A percentile compares a stretch with the other conserved stretches of the same genome.
phyloP scores from a whole-genome alignment of 345 rosid genomes.

The Streptanthus diversifolius region DNA sequence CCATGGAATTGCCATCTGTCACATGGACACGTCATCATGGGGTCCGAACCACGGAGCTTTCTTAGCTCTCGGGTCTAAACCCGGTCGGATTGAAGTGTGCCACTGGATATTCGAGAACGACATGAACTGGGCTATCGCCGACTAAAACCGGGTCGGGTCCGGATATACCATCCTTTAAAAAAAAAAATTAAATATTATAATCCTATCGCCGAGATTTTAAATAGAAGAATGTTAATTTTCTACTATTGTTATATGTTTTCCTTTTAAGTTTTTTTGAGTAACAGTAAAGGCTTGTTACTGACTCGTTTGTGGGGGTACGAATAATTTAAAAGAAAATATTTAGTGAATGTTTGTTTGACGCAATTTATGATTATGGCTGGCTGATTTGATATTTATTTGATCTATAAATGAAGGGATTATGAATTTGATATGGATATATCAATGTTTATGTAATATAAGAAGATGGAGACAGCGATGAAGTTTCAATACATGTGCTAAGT shows the following conservation, averaged over 20 bases:
- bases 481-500: conserved; percentile 32
- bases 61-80: conserved; percentile 58
- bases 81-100: conserved; percentile 73
- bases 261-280: conserved; percentile 16
- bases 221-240: conserved; percentile 33
- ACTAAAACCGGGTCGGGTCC: conserved; percentile 23
- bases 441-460: conserved; percentile 4
- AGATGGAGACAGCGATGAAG: conserved; percentile 27
- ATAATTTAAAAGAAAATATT: not conserved
- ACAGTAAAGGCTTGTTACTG: conserved; percentile 35
- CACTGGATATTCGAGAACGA: conserved; percentile 92
- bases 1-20: conserved; percentile 82
- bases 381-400: not conserved
- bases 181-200: too few species aligned
- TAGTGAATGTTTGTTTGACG: conserved; percentile 30
- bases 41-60: conserved; percentile 72
- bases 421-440: conserved; percentile 1
- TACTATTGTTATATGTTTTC: not conserved
- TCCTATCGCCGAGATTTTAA: conserved; percentile 13
- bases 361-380: conserved; percentile 20
- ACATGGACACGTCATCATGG: conserved; percentile 74
- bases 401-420: not conserved
- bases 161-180: conserved; percentile 2
- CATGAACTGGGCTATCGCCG: conserved; percentile 66
- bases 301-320: conserved; percentile 24